phyloP scores from a whole-genome alignment of 192 early-diverging fungal genomes.

The Coemansia sp. region DNA sequence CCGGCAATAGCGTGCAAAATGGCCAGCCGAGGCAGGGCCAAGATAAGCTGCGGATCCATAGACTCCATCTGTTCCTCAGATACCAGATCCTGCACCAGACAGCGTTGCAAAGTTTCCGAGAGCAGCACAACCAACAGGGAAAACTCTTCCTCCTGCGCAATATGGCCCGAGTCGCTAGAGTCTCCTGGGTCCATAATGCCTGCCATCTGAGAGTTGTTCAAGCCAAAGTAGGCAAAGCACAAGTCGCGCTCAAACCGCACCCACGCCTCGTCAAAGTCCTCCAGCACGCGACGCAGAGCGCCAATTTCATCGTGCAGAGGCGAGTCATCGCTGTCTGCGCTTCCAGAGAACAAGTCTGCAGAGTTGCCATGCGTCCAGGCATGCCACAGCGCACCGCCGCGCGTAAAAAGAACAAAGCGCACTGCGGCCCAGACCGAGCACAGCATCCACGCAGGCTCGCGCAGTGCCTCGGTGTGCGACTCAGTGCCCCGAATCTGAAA shows the following conservation, averaged over 20 bases:
- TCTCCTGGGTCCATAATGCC: slow-evolving; percentile 58
- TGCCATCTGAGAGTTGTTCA: slow-evolving; percentile 52
- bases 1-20: slow-evolving; percentile 59
- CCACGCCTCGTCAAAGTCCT: slow-evolving; percentile 68
- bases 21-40: slow-evolving; percentile 62
- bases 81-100: slow-evolving; percentile 31
- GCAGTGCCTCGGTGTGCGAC: slow-evolving; percentile 54
- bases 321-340: background rate
- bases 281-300: slow-evolving; percentile 58
- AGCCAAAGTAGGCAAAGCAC: slow-evolving; percentile 70
- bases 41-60: slow-evolving; percentile 61
- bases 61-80: slow-evolving; percentile 50
- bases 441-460: slow-evolving; percentile 56
- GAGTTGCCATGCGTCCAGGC: slow-evolving; percentile 11
- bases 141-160: slow-evolving; percentile 44
- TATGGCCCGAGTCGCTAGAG: slow-evolving; percentile 13
- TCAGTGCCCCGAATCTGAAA: slow-evolving; percentile 72
- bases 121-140: slow-evolving; percentile 60
- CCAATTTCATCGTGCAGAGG: slow-evolving; percentile 11
- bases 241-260: slow-evolving; percentile 67
- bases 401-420: slow-evolving; percentile 54
- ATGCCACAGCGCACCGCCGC: slow-evolving; percentile 23
- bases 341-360: background rate
- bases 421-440: slow-evolving; percentile 59
- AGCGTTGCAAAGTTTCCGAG: slow-evolving; percentile 61